These are phyloP conservation scores for Kluyveromyces aestuarii DNA, from an alignment of 805 yeast species.

Conservation along the genomic window DNA sequence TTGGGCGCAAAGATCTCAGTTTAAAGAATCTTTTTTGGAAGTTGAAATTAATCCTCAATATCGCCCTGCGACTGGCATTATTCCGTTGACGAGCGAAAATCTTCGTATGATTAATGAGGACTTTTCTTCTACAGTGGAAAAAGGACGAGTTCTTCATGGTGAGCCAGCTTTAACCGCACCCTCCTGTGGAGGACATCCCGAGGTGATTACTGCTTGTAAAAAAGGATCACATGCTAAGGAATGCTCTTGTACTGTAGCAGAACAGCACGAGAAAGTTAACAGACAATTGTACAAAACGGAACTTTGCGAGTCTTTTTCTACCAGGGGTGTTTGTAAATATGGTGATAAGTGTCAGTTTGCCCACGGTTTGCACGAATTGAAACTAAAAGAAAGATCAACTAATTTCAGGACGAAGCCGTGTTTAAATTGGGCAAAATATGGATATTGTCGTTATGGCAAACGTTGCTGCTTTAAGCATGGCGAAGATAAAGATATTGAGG, in stretches of 20 bases:
- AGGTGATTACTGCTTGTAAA: background rate
- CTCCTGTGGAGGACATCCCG: too few relatives aligned
- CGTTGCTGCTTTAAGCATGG: slow-evolving; percentile 91
- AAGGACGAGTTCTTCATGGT: background rate
- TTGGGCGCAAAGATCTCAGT: slow-evolving; percentile 1
- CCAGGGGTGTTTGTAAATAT: slow-evolving; percentile 70
- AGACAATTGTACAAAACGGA: slow-evolving; percentile 84
- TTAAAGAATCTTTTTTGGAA: slow-evolving; percentile 11
- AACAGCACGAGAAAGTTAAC: slow-evolving; percentile 28
- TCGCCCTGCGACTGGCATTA: slow-evolving; percentile 10
- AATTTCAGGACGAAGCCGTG: slow-evolving; percentile 91
- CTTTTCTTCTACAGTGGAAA: background rate
- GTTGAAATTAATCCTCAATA: slow-evolving; percentile 22
- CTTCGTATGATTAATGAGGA: slow-evolving; percentile 5
- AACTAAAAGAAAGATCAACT: slow-evolving; percentile 52
- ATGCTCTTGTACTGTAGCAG: slow-evolving; percentile 1
- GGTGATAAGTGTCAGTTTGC: slow-evolving; percentile 93
- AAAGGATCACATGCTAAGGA: background rate
- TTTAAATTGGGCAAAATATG: slow-evolving; percentile 75
- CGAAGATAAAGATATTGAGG: slow-evolving; percentile 26
- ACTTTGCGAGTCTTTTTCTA: slow-evolving; percentile 69
- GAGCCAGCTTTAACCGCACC: too few relatives aligned
- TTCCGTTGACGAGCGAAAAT: slow-evolving; percentile 27
- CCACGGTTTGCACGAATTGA: slow-evolving; percentile 74
- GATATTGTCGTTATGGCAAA: slow-evolving; percentile 80